Evolutionary conservation across 345 rosid genomes (phyloP).

Genomic region (Passiflora organensis): DNA sequence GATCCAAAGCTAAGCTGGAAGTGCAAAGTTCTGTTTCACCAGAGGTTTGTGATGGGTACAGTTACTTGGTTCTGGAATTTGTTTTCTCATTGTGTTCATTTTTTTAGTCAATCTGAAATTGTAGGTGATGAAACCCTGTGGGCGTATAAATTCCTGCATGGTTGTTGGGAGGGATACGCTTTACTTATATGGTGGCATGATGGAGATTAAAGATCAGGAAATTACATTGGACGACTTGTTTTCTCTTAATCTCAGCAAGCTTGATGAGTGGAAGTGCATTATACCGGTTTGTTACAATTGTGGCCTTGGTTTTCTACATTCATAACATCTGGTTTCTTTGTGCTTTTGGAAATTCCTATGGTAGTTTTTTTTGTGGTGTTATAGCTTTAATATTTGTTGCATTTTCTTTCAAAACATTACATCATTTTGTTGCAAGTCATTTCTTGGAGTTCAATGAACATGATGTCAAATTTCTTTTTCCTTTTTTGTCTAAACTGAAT

Average conservation of each 20-base stretch:
- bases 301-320: conserved; percentile 8
- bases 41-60: conserved; percentile 54
- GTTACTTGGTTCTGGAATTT: conserved; percentile 6
- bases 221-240: conserved; percentile 88
- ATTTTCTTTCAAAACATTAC: too few species aligned
- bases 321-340: background rate
- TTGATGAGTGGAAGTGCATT: conserved; percentile 97
- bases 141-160: conserved; percentile 89
- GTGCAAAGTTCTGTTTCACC: conserved; percentile 46
- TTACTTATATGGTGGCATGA: conserved; percentile 95
- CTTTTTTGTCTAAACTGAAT: background rate
- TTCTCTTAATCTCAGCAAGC: conserved; percentile 94
- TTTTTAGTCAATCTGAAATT: conserved; percentile 19
- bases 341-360: background rate
- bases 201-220: conserved; percentile 89
- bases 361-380: background rate
- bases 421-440: too few species aligned
- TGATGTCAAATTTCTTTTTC: background rate
- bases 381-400: background rate
- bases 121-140: conserved; percentile 91
- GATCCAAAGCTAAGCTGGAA: conserved; percentile 36
- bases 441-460: too few species aligned
- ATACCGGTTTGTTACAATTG: conserved; percentile 66
- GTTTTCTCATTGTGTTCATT: conserved; percentile 2
- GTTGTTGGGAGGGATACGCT: conserved; percentile 86